Conservation (phyloP, 2,329 filamentous ascomycete genomes). For the Corinectria fuckeliana region DNA sequence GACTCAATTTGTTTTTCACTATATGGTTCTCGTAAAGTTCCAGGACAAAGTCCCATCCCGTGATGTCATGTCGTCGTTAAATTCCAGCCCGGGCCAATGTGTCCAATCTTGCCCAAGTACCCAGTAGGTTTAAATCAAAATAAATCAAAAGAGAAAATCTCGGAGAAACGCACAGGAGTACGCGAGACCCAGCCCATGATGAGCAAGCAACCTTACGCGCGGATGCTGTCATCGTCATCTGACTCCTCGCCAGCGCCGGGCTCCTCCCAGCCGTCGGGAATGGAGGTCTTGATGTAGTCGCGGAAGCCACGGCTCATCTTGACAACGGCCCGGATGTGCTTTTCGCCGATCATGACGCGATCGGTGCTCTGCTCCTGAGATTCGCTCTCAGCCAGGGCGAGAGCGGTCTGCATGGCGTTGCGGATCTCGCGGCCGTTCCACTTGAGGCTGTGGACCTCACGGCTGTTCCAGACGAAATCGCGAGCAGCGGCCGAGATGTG, state of each 20-base stretch:
- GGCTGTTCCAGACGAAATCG: slow-evolving; percentile 47
- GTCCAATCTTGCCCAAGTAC: neutral
- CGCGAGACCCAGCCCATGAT: too few species aligned
- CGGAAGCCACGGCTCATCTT: slow-evolving; percentile 45
- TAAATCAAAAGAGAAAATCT: neutral
- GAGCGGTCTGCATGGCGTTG: slow-evolving; percentile 53
- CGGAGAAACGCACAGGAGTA: neutral
- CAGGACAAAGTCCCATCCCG: too few species aligned
- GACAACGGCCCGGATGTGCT: slow-evolving; percentile 44
- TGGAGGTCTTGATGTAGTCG: slow-evolving; percentile 39
- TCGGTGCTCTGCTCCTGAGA: slow-evolving; percentile 45
- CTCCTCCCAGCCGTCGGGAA: slow-evolving; percentile 31
- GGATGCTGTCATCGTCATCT: slow-evolving; percentile 17
- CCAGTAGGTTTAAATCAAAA: neutral
- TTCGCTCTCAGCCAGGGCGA: slow-evolving; percentile 52
- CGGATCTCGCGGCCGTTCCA: slow-evolving; percentile 54
- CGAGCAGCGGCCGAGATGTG: slow-evolving; percentile 47
- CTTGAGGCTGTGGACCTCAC: slow-evolving; percentile 45
- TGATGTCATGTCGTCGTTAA: neutral
- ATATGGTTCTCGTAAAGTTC: neutral
- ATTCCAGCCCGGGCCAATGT: neutral
- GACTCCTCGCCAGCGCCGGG: slow-evolving; percentile 20
- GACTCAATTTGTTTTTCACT: neutral
- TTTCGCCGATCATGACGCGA: slow-evolving; percentile 40
- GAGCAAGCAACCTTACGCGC: neutral